Base-by-base conservation (phyloP, 345 rosid genomes). In the Brassica juncea region DNA sequence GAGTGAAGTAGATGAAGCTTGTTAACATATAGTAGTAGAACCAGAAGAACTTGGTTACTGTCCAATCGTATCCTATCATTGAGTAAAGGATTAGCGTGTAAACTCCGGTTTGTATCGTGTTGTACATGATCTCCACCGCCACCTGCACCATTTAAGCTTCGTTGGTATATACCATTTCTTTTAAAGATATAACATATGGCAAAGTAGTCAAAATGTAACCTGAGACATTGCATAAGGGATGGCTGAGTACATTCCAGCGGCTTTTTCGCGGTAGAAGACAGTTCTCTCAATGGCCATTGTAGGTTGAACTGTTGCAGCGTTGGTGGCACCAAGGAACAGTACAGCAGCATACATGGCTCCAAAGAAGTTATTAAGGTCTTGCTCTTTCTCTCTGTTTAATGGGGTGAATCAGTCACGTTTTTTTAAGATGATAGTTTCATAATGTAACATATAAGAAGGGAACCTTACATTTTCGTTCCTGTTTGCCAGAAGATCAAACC, bases 221-320 rank as follows among this genome's bases (percentile, higher is more conserved):
- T 92, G 94, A 70, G 92, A 79, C 61, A 89, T 87, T 68, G 97
- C 98, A 74, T 92, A 94, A n/a, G 96, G 93, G 66, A 92, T 66
- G 9, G 89, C 88, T 1, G 97, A 92, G 71, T 92, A 94, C 98
- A 94, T 94, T 76, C 96, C 92, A 0, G 97, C 94, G 0, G 94
- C 96, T 80, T 84, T 86, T 82, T 94, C 98, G 14, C 96, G 90
- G 80, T 92, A 94, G 75, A 90, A 94, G 6, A 92, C 94, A 2
- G 89, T 89, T 84, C 97, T 86, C 70, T 94, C 97, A 35, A 88
- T 79, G 5, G 93, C 77, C 42, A 92, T 86, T 2, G 84, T 83
- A 7, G 96, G 78, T 80, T 87, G 96, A 39, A 92, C 94, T 6
- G 92, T 47, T 34, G 85, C 66, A 65, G 88, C 82, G 44, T 92